Conservation (phyloP, 805 yeast genomes). For the Metschnikowia noctiluminum region DNA sequence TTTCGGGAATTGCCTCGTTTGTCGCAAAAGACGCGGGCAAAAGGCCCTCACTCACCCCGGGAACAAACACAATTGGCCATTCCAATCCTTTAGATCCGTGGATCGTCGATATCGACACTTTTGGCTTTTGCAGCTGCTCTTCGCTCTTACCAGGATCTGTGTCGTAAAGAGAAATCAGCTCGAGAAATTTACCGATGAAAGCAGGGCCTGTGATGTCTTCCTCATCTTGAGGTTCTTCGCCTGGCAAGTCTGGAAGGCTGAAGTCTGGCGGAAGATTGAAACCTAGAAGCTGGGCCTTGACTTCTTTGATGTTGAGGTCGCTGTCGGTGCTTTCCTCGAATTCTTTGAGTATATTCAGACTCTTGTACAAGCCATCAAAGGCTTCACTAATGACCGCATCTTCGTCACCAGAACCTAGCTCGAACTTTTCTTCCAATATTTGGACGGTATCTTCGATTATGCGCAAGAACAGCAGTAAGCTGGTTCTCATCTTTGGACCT, state of each 20-base stretch:
- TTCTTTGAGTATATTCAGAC: constrained; percentile 30
- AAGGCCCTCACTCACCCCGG: constrained; percentile 63
- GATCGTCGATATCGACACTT: constrained; percentile 64
- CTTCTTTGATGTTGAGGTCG: constrained; percentile 39
- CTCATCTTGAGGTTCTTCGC: constrained; percentile 1
- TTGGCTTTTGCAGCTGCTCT: constrained; percentile 19
- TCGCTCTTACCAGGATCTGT: constrained; percentile 21
- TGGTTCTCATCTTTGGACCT: constrained; percentile 12
- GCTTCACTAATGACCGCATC: constrained; percentile 7
- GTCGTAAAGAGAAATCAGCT: constrained; percentile 17
- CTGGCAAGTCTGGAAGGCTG: constrained; percentile 7
- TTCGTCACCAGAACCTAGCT: neutral
- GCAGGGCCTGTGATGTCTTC: constrained; percentile 14
- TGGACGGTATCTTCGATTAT: constrained; percentile 23
- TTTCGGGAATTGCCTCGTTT: constrained; percentile 22
- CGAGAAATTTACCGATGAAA: constrained; percentile 12
- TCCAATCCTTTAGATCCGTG: constrained; percentile 94
- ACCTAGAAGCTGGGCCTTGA: constrained; percentile 32
- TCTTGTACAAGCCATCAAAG: constrained; percentile 24
- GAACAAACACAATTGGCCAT: constrained; percentile 89
- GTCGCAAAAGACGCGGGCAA: constrained; percentile 57
- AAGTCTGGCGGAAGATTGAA: constrained; percentile 29
- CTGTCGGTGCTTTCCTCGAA: constrained; percentile 25
- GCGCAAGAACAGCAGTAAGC: constrained; percentile 25
- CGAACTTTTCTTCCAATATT: constrained; percentile 3